Percentiles rank a stretch among this genome's conserved stretches.
Conservation (phyloP, 495 filamentous ascomycete species). For the Neurospora sp. region DNA sequence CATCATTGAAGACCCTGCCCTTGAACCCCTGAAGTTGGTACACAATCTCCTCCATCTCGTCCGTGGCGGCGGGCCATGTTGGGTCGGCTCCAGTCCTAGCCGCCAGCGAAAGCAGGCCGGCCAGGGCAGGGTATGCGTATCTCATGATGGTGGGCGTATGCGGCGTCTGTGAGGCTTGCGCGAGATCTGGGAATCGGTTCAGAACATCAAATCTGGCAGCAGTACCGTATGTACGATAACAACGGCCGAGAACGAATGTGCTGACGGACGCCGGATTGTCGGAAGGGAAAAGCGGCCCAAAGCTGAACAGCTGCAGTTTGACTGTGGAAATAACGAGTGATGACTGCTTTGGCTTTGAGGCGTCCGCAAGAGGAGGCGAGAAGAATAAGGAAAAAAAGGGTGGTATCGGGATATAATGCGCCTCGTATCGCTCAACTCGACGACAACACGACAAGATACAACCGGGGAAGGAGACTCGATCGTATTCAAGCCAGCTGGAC, state of each 20-base stretch:
- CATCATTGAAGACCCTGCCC: conserved; percentile 41
- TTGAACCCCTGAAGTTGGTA: conserved; percentile 45
- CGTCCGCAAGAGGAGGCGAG: neutral
- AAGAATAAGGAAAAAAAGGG: neutral
- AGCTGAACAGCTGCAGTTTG: neutral
- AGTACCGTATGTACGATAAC: neutral
- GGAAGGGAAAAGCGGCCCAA: neutral
- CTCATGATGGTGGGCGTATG: conserved; percentile 18
- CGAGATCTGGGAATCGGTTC: neutral
- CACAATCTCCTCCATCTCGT: conserved; percentile 56
- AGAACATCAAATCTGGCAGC: neutral
- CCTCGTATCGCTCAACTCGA: neutral
- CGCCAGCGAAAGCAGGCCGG: conserved; percentile 25
- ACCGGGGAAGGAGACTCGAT: neutral
- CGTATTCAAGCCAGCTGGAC: neutral
- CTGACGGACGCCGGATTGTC: neutral
- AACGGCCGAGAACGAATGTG: neutral
- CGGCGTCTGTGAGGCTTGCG: neutral
- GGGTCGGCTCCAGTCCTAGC: conserved; percentile 30
- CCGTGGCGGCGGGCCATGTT: conserved; percentile 49
- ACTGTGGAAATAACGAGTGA: neutral
- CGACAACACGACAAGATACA: neutral
- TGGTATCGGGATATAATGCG: neutral
- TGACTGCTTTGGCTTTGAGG: neutral
- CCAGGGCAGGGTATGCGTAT: conserved; percentile 8